These are phyloP conservation scores for Acanthamoeba sp. DNA, from an alignment of 208 protist species.

Conservation along the genomic window DNA sequence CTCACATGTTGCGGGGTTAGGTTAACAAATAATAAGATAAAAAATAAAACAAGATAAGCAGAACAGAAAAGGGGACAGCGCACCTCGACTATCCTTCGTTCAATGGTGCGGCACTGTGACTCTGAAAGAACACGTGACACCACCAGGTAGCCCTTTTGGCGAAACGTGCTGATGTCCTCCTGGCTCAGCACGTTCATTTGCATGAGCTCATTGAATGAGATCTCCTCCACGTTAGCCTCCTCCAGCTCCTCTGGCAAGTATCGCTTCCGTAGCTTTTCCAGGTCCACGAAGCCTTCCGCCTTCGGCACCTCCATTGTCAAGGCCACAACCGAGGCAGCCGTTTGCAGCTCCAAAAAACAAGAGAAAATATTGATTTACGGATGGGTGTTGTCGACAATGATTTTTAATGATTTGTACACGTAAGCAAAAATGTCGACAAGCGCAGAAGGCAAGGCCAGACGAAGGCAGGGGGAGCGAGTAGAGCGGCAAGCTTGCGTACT, in stretches of 20 bases:
- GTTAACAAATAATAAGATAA: background rate
- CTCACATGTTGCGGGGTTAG: too few species aligned
- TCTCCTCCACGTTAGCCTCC: slow-evolving; percentile 23
- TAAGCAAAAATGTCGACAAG: too few species aligned
- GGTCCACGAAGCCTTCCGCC: background rate
- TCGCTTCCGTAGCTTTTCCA: background rate
- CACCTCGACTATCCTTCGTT: background rate
- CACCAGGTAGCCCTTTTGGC: background rate
- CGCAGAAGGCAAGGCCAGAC: too few species aligned
- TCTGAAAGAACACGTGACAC: background rate
- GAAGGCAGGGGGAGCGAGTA: too few species aligned
- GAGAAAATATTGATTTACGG: too few species aligned
- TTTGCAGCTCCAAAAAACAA: too few species aligned
- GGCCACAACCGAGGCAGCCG: too few species aligned
- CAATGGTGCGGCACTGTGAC: background rate
- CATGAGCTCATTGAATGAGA: background rate
- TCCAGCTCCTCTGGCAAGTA: background rate
- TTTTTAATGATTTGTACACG: too few species aligned
- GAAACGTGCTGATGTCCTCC: background rate
- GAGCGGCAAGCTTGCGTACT: too few species aligned
- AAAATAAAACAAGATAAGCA: background rate
- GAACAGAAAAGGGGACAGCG: background rate
- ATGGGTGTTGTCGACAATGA: too few species aligned
- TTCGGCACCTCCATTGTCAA: background rate
- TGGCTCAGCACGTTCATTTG: background rate